phyloP scores from a whole-genome alignment of 1,284 basidiomycete genomes.

The Apiotrichum laibachii region DNA sequence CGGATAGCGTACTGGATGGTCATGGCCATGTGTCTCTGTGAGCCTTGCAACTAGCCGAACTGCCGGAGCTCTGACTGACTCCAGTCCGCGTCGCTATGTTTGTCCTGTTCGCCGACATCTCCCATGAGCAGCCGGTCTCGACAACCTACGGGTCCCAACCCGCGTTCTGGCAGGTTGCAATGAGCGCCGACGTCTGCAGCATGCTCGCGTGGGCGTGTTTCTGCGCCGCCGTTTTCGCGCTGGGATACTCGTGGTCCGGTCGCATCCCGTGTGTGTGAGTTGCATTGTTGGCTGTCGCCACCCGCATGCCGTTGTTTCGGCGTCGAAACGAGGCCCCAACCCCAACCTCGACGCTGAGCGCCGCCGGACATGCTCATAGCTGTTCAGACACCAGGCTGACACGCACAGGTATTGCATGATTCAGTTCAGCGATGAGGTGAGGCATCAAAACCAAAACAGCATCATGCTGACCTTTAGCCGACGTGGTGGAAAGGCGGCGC shows the following conservation, averaged over 20 bases:
- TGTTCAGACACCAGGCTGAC: background rate
- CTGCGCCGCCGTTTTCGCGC: background rate
- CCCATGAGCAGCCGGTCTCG: too few relatives aligned
- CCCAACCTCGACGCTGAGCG: background rate
- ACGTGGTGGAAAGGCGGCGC: background rate
- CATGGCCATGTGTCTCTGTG: background rate
- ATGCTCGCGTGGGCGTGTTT: background rate
- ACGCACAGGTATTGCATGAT: background rate
- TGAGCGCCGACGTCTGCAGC: background rate
- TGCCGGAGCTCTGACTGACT: too few relatives aligned
- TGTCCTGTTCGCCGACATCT: background rate
- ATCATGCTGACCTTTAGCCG: too few relatives aligned
- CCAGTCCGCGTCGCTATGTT: background rate
- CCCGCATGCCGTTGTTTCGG: background rate
- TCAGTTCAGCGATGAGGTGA: background rate
- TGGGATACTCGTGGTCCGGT: background rate
- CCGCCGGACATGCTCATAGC: background rate
- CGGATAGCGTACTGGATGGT: background rate
- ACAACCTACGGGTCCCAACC: background rate
- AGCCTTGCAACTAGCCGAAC: background rate
- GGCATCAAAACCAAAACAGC: too few relatives aligned
- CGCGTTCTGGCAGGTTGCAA: background rate
- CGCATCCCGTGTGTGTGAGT: conserved; percentile 2
- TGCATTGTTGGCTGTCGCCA: background rate
- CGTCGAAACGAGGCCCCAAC: too few relatives aligned